phyloP scores from a whole-genome alignment of 2,329 filamentous ascomycete genomes.

The Aspergillus chevalieri region DNA sequence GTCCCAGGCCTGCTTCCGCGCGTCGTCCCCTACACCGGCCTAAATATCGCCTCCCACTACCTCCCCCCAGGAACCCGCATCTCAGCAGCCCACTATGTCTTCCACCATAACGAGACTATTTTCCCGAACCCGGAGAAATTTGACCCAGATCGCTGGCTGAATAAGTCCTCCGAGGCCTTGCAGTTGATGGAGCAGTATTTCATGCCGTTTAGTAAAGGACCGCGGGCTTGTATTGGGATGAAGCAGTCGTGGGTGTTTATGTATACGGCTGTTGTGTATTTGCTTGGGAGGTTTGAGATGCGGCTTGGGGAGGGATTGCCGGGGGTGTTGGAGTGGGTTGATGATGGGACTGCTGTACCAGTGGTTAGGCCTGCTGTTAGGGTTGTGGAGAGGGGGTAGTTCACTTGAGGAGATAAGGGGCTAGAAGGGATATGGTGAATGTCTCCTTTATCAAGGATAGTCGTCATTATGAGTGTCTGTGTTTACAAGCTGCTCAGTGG shows the following conservation, averaged over 20 bases:
- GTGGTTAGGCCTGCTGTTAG: neutral
- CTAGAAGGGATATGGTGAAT: too few relatives aligned
- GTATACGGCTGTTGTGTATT: neutral
- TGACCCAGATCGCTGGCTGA: neutral
- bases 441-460: too few relatives aligned
- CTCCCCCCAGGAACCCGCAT: neutral
- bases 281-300: slow-evolving; percentile 1
- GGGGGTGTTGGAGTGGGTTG: neutral
- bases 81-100: neutral
- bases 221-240: neutral
- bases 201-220: neutral
- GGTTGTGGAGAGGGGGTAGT: neutral
- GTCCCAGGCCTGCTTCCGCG: neutral
- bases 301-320: neutral
- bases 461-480: too few relatives aligned
- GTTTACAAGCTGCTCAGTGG: too few relatives aligned
- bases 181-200: neutral
- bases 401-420: too few relatives aligned
- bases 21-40: neutral
- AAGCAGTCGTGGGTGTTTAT: neutral
- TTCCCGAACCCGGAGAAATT: neutral
- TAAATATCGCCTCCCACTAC: neutral
- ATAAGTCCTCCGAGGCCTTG: neutral
- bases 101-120: neutral
- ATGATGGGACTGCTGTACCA: neutral